Percentiles rank a stretch among this genome's conserved stretches.
These are phyloP conservation scores for Sporothrix sp. DNA, from an alignment of 2,329 filamentous ascomycete genomes.

Conservation along the genomic window DNA sequence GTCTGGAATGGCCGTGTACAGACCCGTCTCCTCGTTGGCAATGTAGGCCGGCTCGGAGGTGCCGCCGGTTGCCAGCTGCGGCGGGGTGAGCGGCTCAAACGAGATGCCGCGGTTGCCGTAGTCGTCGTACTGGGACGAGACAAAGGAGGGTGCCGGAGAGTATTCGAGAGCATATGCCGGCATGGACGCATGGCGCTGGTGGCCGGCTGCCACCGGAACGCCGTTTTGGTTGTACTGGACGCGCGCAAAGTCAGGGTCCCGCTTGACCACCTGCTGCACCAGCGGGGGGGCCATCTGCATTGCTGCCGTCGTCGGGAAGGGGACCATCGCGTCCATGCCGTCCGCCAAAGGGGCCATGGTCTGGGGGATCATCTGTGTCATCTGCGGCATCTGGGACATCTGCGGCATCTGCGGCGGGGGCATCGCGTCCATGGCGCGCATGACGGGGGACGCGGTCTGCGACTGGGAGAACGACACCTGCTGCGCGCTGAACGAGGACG, in stretches of 20 bases:
- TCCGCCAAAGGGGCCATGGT: constrained; percentile 46
- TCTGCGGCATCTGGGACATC: constrained; percentile 43
- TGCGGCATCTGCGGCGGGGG: constrained; percentile 53
- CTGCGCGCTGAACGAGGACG: constrained; percentile 86
- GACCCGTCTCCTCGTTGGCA: constrained; percentile 90
- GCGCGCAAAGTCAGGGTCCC: constrained; percentile 73
- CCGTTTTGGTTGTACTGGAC: constrained; percentile 89
- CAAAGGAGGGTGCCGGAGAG: constrained; percentile 93
- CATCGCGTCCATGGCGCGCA: constrained; percentile 89
- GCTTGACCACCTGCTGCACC: constrained; percentile 69
- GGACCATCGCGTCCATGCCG: constrained; percentile 62
- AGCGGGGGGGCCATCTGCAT: constrained; percentile 62
- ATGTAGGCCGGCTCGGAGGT: constrained; percentile 90
- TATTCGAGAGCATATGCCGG: constrained; percentile 91
- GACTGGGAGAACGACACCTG: constrained; percentile 58
- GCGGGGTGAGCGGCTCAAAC: constrained; percentile 92
- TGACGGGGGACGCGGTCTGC: constrained; percentile 78
- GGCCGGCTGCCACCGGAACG: constrained; percentile 69
- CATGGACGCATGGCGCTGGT: constrained; percentile 97
- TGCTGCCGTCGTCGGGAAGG: constrained; percentile 43
- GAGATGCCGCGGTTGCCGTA: constrained; percentile 95
- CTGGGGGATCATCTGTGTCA: constrained; percentile 46
- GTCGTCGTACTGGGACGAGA: constrained; percentile 97
- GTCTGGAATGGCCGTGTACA: constrained; percentile 92
- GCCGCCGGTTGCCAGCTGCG: constrained; percentile 76